Evolutionary conservation across 2,329 filamentous ascomycete species (phyloP), one percentile per base, ranked within the genome.

Genomic region (Amesomyces nigricolor): DNA sequence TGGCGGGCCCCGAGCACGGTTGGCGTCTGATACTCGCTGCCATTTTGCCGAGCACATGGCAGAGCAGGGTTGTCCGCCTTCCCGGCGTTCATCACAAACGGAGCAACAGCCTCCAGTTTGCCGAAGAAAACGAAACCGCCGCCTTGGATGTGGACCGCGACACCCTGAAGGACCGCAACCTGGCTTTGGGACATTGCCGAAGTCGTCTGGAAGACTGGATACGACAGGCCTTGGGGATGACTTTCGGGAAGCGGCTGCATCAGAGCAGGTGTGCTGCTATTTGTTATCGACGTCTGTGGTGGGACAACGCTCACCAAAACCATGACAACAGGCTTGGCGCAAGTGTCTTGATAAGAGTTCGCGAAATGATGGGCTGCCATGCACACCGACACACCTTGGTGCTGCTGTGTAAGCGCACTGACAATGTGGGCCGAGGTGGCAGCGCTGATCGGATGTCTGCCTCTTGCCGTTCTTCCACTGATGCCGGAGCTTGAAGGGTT

Each of bases 31-130:
- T 26, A 59, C 61, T 35, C 51, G 22, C 22, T 59, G 54, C 47
- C 58, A 63, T 69, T 69, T 68, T 69, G 63, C 67, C 63, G 62
- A 62, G 63, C 67, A 70, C 66, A 68, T 69, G 68, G 66, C 67
- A 61, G 38, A 57, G 58, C 66, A 66, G 63, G 64, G 61, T 58
- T 51, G 3, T 13, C 9, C 39, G 48, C 37, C 54, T 56, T 61
- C 46, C 52, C 47, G 51, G 48, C 22, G 22, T 6, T 26, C 54
- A 43, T 49, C 57, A 54, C 51, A 58, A 59, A 59, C 61, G 52
- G 56, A 60, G 50, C 47, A 58, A 29, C 47, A 51, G 26, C 35
- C 47, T 51, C 52, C 53, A 51, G 52, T 7, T 13, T 9, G 26
- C 38, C 22, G 38, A 45, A 39, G 29, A 37, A 26, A 29, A 45